Evolutionary conservation across 352 stramenopile genomes (phyloP), one percentile per base, ranked within the genome.

Genomic region (Pythium aquatile): DNA sequence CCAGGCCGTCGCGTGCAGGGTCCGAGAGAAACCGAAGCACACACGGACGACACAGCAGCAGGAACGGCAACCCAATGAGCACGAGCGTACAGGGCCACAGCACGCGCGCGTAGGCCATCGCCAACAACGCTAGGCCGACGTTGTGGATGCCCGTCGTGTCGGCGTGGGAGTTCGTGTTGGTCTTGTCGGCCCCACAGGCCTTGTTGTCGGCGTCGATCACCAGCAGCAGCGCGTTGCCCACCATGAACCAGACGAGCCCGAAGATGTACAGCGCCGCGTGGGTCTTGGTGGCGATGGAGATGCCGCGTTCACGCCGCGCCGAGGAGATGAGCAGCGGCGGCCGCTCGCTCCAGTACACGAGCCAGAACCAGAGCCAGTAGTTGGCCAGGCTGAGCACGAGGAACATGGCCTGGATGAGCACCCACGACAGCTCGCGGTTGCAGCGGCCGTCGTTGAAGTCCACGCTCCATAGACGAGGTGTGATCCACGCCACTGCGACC

Each of bases 331-430:
- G 39, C 28, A 37, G 17, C 2, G 48, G 56, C 26, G 52, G 52
- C n/a, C 42, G 30, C 28, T 47, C 42, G 42, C 55, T 64, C 64
- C 64, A 70, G 57, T 70, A 66, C 44, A 60, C 58, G 26, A 71
- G 40, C 65, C 65, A 71, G 65, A 63, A 66, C 65, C 65, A 71
- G 46, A 66, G 39, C 65, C 65, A 71, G 54, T 71, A 71, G 55
- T 66, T 63, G 1, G 46, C 37, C 24, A 66, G 24, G 32, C 65
- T 67, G 9, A 66, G 44, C 29, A 32, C 16, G 32, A 71, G 58
- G 32, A 64, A 71, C 37, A 52, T 30, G 3, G 65, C 65, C 53
- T 71, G 65, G 5, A 71, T 33, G 37, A 71, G 40, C 26, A 71
- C 58, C 65, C 65, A 71, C 8, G 61, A 55, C 44, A 71, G 65